Base-by-base conservation (phyloP, 345 rosid genomes). In the Trapa bicornis region DNA sequence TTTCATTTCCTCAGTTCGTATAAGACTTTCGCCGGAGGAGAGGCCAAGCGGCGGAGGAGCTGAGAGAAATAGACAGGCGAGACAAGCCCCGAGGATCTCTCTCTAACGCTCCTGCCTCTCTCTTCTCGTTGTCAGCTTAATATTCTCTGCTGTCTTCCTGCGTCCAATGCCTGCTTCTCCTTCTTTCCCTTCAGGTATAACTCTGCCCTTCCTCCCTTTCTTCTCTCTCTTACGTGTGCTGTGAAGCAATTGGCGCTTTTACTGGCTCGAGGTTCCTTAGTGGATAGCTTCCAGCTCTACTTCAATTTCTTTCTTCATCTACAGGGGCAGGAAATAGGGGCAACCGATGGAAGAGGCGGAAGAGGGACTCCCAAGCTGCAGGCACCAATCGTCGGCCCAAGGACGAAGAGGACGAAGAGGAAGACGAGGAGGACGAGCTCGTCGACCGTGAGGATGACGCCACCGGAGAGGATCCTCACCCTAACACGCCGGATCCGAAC, bases 161-260 rank as follows among this genome's bases (percentile, higher is more conserved):
- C 61, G 72, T 73, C 74, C 72, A 82, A 89, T 89, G 96, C 93
- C 96, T 70, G 86, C 96, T 73, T 85, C 96, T 29, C 88, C 88
- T 45, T 72, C 86, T 68, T 74, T 82, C 54, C 84, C 75, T 68
- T 85, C 90, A 74, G 96, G 96, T 87, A 77, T 68, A 60, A 70
- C 67, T 36, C 66, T 7, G 67, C 29, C 29, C 29, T 37, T 56
- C 72, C 29, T 22, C 29, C 29, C 29, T 11, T 45, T 11, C 48
- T 11, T 53, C 50, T 48, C 22, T 50, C 29, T 14, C 54, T 60
- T 22, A 2, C 38, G 9, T 54, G 37, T 58, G 38, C 38, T 9
- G 8, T 10, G 38, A 50, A 5, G 54, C 57, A 47, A 29, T 65
- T 45, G 71, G 76, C 65, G 48, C 57, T 42, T 37, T 37, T 36